Conservation (phyloP, 345 rosid genomes). For the Lumnitzera racemosa region DNA sequence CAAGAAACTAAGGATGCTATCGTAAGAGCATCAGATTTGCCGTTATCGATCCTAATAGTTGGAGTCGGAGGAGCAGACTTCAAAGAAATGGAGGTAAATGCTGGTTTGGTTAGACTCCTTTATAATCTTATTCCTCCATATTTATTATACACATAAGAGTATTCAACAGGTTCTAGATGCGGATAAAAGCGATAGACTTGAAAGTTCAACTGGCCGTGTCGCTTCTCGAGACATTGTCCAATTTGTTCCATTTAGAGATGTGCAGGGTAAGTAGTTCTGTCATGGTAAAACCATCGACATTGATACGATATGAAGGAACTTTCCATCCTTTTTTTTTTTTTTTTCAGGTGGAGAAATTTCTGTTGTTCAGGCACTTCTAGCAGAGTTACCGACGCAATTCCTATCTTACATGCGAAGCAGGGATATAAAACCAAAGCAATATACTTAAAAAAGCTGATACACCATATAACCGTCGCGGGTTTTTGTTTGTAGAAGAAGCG, state of each 20-base stretch:
- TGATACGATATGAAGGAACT: neutral
- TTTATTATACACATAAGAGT: neutral
- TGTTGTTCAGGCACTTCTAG: slow-evolving; percentile 72
- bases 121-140: neutral
- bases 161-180: slow-evolving; percentile 62
- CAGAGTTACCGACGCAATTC: slow-evolving; percentile 84
- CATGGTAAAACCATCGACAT: neutral
- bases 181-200: slow-evolving; percentile 83
- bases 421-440: slow-evolving; percentile 42
- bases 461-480: no score
- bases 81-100: slow-evolving; percentile 92
- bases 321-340: neutral
- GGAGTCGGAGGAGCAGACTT: slow-evolving; percentile 99
- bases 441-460: no score
- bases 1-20: slow-evolving; percentile 92
- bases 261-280: slow-evolving; percentile 50
- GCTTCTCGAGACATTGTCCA: slow-evolving; percentile 96
- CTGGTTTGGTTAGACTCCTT: neutral
- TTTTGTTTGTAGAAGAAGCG: no score
- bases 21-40: slow-evolving; percentile 90
- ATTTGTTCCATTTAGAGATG: slow-evolving; percentile 70
- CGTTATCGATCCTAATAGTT: slow-evolving; percentile 81
- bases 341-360: slow-evolving; percentile 72
- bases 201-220: slow-evolving; percentile 72
- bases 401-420: slow-evolving; percentile 67